A percentile compares a stretch with the other conserved stretches of the same genome.
phyloP scores from a whole-genome alignment of 2,329 filamentous ascomycete species.

The Mollisia scopiformis region DNA sequence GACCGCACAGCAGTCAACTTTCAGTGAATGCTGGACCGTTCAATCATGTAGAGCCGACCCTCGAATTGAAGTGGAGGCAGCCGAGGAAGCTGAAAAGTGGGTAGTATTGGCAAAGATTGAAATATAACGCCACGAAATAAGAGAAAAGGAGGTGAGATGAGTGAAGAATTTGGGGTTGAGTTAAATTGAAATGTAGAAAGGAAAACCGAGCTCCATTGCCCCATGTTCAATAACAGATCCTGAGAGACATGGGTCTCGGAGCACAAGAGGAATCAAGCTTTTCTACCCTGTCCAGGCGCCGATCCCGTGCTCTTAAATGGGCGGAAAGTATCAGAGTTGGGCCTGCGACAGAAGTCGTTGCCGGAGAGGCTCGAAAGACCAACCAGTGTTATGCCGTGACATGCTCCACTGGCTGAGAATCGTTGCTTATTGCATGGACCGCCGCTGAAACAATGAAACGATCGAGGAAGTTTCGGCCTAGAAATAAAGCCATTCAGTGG shows the following conservation, averaged over 20 bases:
- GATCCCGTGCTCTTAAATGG: conserved; percentile 1
- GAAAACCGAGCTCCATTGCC: background rate
- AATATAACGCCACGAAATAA: background rate
- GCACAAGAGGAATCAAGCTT: background rate
- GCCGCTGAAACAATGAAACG: conserved; percentile 1
- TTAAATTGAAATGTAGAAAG: background rate
- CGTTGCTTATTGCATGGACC: background rate
- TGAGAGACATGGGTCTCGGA: background rate
- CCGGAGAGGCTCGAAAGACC: background rate
- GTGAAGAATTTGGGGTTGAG: background rate
- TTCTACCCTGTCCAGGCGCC: background rate
- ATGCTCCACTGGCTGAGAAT: background rate
- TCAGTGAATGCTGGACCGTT: background rate
- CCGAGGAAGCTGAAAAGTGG: background rate
- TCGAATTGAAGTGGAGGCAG: background rate
- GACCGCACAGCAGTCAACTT: conserved; percentile 11
- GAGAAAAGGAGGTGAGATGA: background rate
- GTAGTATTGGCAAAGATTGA: background rate
- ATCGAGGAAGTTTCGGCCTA: background rate
- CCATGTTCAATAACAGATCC: background rate
- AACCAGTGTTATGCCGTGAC: conserved; percentile 2
- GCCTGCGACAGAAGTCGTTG: background rate
- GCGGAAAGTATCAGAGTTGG: background rate
- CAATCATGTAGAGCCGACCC: background rate
- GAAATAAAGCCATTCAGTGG: background rate